These are phyloP conservation scores for Colletotrichum tabaci DNA, from an alignment of 2,329 filamentous ascomycete species.

Conservation along the genomic window DNA sequence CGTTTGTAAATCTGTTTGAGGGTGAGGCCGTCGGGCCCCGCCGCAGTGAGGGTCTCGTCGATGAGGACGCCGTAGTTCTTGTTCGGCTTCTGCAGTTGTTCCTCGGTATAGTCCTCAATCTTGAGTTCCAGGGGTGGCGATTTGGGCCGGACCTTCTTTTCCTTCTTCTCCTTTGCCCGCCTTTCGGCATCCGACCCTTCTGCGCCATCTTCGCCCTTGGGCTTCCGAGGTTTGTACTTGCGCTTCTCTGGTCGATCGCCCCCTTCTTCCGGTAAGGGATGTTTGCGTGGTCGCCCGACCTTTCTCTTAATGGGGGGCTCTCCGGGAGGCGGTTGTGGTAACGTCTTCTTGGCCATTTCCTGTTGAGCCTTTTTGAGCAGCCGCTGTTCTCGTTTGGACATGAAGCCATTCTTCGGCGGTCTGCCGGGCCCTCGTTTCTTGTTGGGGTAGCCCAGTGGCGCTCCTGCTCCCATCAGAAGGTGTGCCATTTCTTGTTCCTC, in stretches of 20 bases:
- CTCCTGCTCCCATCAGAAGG: slow-evolving; percentile 56
- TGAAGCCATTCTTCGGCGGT: slow-evolving; percentile 86
- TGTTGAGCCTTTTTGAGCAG: slow-evolving; percentile 72
- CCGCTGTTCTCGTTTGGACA: slow-evolving; percentile 83
- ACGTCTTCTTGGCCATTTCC: slow-evolving; percentile 67
- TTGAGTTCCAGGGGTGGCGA: slow-evolving; percentile 72
- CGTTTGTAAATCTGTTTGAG: slow-evolving; percentile 76
- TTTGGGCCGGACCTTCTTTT: slow-evolving; percentile 72
- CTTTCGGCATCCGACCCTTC: slow-evolving; percentile 71
- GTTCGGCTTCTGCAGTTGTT: slow-evolving; percentile 73
- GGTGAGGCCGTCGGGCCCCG: slow-evolving; percentile 64
- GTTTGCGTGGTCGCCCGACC: slow-evolving; percentile 76
- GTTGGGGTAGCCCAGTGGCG: slow-evolving; percentile 24
- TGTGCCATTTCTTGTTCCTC: slow-evolving; percentile 54
- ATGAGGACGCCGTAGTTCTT: slow-evolving; percentile 75
- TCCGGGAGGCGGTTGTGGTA: slow-evolving; percentile 61
- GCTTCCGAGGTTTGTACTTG: slow-evolving; percentile 76
- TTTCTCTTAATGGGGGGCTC: slow-evolving; percentile 73
- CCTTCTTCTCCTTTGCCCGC: slow-evolving; percentile 70
- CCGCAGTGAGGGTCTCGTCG: slow-evolving; percentile 71
- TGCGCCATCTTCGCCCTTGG: slow-evolving; percentile 66
- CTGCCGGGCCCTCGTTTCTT: slow-evolving; percentile 84
- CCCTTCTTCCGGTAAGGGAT: slow-evolving; percentile 71
- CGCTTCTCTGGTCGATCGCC: slow-evolving; percentile 72
- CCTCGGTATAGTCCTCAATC: slow-evolving; percentile 69